Base-by-base conservation (phyloP, 164 flowering plant genomes). In the Piper longum region DNA sequence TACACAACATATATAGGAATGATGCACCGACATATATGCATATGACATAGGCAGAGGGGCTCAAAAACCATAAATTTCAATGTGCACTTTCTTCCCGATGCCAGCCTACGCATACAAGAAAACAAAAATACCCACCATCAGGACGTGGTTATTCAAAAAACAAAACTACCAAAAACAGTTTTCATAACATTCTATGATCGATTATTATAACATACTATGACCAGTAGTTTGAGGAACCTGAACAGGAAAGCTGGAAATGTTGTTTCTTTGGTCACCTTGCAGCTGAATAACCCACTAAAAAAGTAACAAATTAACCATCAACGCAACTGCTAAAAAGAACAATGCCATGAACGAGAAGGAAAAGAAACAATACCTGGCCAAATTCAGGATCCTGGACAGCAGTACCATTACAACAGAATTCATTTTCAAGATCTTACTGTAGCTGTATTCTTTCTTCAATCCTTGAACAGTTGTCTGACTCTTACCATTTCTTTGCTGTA, bases 401-500 rank as follows among this genome's bases (percentile, higher is more conserved):
- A 66, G 85, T 83, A 45, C 85, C 88, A 74, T 83, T 81, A 66
- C 88, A 83, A 75, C 87, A 83, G 61, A 83, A 79, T 62, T 83
- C 87, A 69, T 78, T 77, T 80, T 82, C 42, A 80, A 77, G 52
- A 82, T 82, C 77, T 75, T 82, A 67, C 71, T 82, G 67, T 82
- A 82, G 75, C 81, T 82, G 70, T 64, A 82, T 41, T 82, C 86
- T 42, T 80, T 82, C 73, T 78, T 82, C 76, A 80, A 64, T 4
- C 86, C 86, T 67, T 82, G 86, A n/a, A 82, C 82, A 26, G 86
- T 82, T 5, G 82, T 82, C 84, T 80, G 76, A 77, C 86, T 73
- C 71, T 82, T 82, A 63, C 86, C 86, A 68, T 82, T 82, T 26
- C 82, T 77, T 66, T 80, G 86, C 77, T 82, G 86, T 36, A 72